These are phyloP conservation scores for Aspergillus sp. DNA, from an alignment of 2,329 filamentous ascomycete genomes.

Conservation along the genomic window DNA sequence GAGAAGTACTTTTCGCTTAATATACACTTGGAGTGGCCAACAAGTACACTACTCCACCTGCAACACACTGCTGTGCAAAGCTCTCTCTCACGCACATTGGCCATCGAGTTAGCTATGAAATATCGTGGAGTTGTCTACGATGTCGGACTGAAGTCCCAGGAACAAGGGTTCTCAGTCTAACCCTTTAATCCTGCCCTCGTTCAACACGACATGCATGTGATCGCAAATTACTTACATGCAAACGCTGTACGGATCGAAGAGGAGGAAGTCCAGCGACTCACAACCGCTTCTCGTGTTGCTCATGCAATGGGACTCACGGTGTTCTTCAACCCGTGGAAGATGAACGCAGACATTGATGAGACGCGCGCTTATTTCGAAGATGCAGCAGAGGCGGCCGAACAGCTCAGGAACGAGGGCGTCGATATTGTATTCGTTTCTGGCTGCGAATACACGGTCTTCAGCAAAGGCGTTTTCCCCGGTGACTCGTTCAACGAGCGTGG, in stretches of 20 bases:
- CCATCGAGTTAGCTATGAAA: constrained; percentile 5
- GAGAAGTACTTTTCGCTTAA: too few relatives aligned
- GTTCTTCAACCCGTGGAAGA: constrained; percentile 12
- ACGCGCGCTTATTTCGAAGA: constrained; percentile 5
- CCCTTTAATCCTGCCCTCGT: constrained; percentile 7
- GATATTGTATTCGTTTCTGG: constrained; percentile 8
- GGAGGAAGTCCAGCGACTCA: constrained; percentile 5
- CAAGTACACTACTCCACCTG: too few relatives aligned
- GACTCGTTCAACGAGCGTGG: constrained; percentile 8
- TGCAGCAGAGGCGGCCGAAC: constrained; percentile 4
- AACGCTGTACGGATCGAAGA: constrained; percentile 9
- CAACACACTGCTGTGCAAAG: too few relatives aligned
- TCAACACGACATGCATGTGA: constrained; percentile 7
- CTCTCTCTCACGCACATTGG: too few relatives aligned
- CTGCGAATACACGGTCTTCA: constrained; percentile 10
- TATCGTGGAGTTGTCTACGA: constrained; percentile 10
- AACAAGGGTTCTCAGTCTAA: constrained; percentile 6
- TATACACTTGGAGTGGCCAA: too few relatives aligned
- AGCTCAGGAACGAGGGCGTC: constrained; percentile 3
- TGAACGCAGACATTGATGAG: constrained; percentile 5
- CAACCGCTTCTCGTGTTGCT: constrained; percentile 3
- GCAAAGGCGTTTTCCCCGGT: constrained; percentile 7
- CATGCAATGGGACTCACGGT: constrained; percentile 5
- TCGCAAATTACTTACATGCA: constrained; percentile 6
- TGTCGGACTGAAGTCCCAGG: constrained; percentile 8